Conservation (phyloP, 768 basidiomycete genomes). For the Phanerodontia chrysosporium region DNA sequence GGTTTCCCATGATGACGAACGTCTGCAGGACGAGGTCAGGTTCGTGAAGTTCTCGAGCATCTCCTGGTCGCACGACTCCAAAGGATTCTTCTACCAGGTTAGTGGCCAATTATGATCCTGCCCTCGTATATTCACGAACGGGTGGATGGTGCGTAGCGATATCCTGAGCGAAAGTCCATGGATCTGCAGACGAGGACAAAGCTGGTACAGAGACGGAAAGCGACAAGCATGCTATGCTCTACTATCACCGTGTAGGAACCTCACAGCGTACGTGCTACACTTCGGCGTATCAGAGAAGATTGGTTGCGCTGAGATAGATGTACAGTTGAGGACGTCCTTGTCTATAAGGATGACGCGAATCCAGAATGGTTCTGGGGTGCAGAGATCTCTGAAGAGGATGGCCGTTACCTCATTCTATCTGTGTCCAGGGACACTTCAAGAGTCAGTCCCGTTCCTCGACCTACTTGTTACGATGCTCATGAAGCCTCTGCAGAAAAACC, state of each 20-base stretch:
- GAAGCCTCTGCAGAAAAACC: constrained; percentile 76
- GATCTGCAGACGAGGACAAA: constrained; percentile 41
- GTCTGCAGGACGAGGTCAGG: constrained; percentile 62
- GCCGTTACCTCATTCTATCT: constrained; percentile 56
- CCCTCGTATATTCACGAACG: too few relatives aligned
- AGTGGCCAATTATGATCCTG: constrained; percentile 9
- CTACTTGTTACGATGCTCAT: too few relatives aligned
- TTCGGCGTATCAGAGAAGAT: background rate
- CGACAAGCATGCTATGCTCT: constrained; percentile 69
- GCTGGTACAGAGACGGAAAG: constrained; percentile 55
- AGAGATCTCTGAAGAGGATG: constrained; percentile 55
- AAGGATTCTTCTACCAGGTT: constrained; percentile 82
- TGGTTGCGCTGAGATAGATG: background rate
- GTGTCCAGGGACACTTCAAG: constrained; percentile 57
- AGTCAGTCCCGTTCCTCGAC: too few relatives aligned
- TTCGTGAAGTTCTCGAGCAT: constrained; percentile 76
- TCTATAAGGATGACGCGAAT: constrained; percentile 59
- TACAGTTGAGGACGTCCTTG: constrained; percentile 63
- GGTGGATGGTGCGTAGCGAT: too few relatives aligned
- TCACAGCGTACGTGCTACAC: constrained; percentile 49
- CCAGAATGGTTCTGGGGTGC: constrained; percentile 63
- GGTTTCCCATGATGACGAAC: constrained; percentile 43
- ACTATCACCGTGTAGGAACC: constrained; percentile 73
- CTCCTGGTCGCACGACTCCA: constrained; percentile 72
- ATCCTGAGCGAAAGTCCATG: constrained; percentile 49